Evolutionary conservation across 805 yeast genomes (phyloP), one percentile per base, ranked within the genome.

Genomic region (Zygosaccharomyces siamensis): DNA sequence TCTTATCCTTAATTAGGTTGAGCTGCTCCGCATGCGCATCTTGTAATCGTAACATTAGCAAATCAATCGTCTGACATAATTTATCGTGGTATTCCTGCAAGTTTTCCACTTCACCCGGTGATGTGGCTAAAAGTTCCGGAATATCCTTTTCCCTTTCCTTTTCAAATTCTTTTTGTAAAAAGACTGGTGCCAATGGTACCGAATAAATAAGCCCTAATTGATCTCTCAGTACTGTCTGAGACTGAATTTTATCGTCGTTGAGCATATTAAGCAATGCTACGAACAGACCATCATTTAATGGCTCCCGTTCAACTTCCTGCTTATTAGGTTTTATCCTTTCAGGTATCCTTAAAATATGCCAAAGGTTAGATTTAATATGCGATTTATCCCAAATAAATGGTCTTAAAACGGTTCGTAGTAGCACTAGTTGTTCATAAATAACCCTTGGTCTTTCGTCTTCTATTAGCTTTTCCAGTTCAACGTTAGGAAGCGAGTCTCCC

Each of bases 1-100:
- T 78, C 58, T 86, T 85, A 63, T 89, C 95, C 38, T 73, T 76
- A 48, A 71, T 71, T 16, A 83, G 67, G 7, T 75, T 80, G 31
- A 64, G 62, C 42, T 76, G 71, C 50, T 76, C 59, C 7, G 52
- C 61, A 45, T 73, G 72, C 2, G 79, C 68, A 3, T 55, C 60
- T 21, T 56, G 58, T 26, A 79, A 57, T 18, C 75, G 54, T 3
- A 50, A 30, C 20, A 55, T 52, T n/a, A 61, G 43, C 14, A 48
- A 43, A 46, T 62, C 64, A 18, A 66, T 60, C 3, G 58, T 58
- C 39, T 57, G 53, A 39, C 66, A 57, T 23, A 66, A 43, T 26
- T 55, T 39, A 51, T 66, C 68, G 43, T 64, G 70, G 37, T 58
- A 54, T 11, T 39, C 47, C 37, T 45, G 47, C 38, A 60, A 47